These are phyloP conservation scores for Penicillium sp. DNA, from an alignment of 2,329 filamentous ascomycete species.

Conservation along the genomic window DNA sequence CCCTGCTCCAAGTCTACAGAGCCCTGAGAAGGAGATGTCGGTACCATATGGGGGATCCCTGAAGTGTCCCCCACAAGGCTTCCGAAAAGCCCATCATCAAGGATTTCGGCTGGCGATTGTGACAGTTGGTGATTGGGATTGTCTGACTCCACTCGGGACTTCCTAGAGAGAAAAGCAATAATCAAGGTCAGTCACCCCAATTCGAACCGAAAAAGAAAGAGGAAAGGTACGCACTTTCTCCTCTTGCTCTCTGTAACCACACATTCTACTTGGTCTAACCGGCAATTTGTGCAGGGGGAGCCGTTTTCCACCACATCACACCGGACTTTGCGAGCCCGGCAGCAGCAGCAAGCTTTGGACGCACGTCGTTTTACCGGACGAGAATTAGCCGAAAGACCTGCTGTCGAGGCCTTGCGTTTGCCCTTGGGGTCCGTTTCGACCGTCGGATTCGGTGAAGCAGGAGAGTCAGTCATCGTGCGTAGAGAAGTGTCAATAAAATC, in stretches of 20 bases:
- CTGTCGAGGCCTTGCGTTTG: conserved; percentile 64
- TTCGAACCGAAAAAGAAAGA: not conserved
- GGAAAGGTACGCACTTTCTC: conserved; percentile 55
- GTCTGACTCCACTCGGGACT: conserved; percentile 47
- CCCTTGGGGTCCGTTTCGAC: conserved; percentile 40
- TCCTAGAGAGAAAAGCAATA: conserved; percentile 33
- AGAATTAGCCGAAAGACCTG: conserved; percentile 58
- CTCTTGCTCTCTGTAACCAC: conserved; percentile 79
- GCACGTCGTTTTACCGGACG: conserved; percentile 78
- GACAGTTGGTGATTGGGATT: conserved; percentile 35
- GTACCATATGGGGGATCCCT: conserved; percentile 37
- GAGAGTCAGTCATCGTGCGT: conserved; percentile 31
- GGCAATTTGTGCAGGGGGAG: conserved; percentile 85
- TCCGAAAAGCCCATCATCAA: conserved; percentile 40
- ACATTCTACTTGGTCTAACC: conserved; percentile 58
- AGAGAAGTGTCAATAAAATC: conserved; percentile 20
- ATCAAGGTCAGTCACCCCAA: not conserved
- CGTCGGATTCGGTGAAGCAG: conserved; percentile 24
- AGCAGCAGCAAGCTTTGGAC: conserved; percentile 89
- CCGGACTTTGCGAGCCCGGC: conserved; percentile 85
- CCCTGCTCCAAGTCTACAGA: conserved; percentile 54
- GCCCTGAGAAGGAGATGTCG: conserved; percentile 51
- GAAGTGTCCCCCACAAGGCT: conserved; percentile 32
- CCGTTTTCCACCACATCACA: conserved; percentile 91
- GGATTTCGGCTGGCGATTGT: conserved; percentile 40